These are phyloP conservation scores for Phenoliferia sp. DNA, from an alignment of 1,284 basidiomycete species.

Conservation along the genomic window DNA sequence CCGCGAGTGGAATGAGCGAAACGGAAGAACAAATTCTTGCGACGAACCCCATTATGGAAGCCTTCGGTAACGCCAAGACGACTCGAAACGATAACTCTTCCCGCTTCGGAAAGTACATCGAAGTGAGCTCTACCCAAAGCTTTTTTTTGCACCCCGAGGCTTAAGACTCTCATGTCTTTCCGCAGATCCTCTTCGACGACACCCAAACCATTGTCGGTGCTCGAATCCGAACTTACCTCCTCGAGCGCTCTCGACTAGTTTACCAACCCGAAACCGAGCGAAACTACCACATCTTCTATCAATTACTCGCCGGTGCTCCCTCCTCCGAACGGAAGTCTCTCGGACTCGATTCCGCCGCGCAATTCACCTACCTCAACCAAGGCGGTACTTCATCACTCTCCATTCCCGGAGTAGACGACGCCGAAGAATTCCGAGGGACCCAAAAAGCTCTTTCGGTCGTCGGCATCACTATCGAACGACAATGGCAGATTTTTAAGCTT, in stretches of 20 bases:
- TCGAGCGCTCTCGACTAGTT: conserved; percentile 94
- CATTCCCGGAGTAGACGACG: conserved; percentile 89
- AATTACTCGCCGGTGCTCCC: conserved; percentile 94
- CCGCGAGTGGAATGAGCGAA: conserved; percentile 64
- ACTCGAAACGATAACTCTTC: conserved; percentile 99
- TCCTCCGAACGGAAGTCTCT: conserved; percentile 92
- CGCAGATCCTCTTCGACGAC: conserved; percentile 88
- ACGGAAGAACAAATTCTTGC: conserved; percentile 96
- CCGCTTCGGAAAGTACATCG: conserved; percentile 98
- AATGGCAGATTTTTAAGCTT: conserved; percentile 96
- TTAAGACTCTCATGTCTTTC: background rate
- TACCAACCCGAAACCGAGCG: conserved; percentile 95
- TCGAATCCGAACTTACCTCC: conserved; percentile 91
- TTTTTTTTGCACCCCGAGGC: background rate
- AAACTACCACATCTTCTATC: conserved; percentile 99
- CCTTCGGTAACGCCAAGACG: conserved; percentile 99
- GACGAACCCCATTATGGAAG: conserved; percentile 97
- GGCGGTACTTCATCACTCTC: conserved; percentile 78
- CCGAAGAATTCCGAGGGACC: conserved; percentile 87
- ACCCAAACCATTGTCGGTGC: conserved; percentile 95
- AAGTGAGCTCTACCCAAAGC: conserved; percentile 56
- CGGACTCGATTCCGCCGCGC: conserved; percentile 74
- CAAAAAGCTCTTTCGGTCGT: conserved; percentile 94
- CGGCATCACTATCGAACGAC: conserved; percentile 92
- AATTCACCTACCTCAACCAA: conserved; percentile 90